Evolutionary conservation across 495 filamentous ascomycete genomes (phyloP), one percentile per base, ranked within the genome.

Genomic region (Tuber umbilicatum): DNA sequence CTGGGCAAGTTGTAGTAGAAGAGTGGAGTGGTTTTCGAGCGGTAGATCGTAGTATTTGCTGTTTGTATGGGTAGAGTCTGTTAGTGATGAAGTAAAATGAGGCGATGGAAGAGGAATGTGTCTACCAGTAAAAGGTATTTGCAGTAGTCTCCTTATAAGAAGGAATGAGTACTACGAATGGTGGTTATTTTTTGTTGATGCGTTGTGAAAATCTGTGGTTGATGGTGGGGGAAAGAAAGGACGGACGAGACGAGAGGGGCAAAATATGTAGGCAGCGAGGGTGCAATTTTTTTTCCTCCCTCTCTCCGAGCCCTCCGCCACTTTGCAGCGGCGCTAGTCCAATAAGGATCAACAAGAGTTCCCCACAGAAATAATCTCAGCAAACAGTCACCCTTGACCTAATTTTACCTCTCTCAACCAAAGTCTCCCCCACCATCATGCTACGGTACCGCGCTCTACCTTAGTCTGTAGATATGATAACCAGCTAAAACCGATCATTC

Each of bases 1-100:
- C 70, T 82, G 81, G 80, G 81, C 73, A 73, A 42, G 55, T 74
- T 37, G 42, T 60, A 9, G 21, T 31, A 64, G 27, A 35, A 14
- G 10, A 12, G 55, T 64, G 55, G 27, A 35, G 55, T 35, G 31
- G 55, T 64, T 31, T 64, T 31, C 27, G 55, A 64, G 14, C 27
- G 55, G 55, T 17, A 64, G 55, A 35, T 35, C 3, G 55, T 16
- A 35, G 55, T 64, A 64, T 35, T 27, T 64, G 55, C 55, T 35
- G 55, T 35, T 64, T 64, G 55, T 64, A 64, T 5, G 27, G 12
- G 27, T 35, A 17, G 27, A 64, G 55, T 35, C 1, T 4, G 55
- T 64, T 31, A 64, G 55, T 19, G 27, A 64, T 35, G 2, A 35
- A 35, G 55, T 64, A 17, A 17, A 64, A 64, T 31, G 31, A 35